These are phyloP conservation scores for Cercospora brassicicola DNA, from an alignment of 2,329 filamentous ascomycete genomes.

Conservation along the genomic window DNA sequence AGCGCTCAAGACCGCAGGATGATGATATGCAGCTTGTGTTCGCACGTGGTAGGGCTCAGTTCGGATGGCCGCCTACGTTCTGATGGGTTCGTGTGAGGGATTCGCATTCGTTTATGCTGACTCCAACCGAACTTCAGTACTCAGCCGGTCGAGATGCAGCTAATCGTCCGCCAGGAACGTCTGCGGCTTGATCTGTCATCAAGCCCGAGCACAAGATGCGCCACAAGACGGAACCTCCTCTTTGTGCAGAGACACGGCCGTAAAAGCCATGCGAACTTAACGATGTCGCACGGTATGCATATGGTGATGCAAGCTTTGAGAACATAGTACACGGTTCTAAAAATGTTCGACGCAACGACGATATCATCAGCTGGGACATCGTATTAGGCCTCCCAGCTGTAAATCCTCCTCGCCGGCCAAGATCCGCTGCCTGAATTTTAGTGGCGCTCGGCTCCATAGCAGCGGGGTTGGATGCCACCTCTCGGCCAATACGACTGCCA, in stretches of 20 bases:
- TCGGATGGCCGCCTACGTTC: background rate
- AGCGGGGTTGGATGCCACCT: background rate
- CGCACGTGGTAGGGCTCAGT: background rate
- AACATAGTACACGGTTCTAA: background rate
- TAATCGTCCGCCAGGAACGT: background rate
- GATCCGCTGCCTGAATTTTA: background rate
- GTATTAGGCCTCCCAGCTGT: background rate
- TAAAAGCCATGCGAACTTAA: background rate
- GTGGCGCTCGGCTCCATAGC: conserved; percentile 7
- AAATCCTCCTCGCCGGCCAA: background rate
- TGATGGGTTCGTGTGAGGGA: background rate
- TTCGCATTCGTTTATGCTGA: background rate
- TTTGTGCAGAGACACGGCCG: background rate
- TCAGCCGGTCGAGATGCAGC: background rate
- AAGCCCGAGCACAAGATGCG: background rate
- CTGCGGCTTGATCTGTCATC: background rate
- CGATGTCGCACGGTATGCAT: background rate
- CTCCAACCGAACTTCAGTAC: background rate
- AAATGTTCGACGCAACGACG: background rate
- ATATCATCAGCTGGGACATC: background rate
- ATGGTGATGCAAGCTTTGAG: background rate
- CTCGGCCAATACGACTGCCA: background rate
- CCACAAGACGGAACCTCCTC: background rate
- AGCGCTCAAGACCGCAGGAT: background rate
- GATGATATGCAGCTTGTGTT: background rate